Evolutionary conservation across 1,139 yeast species (phyloP), one percentile per base, ranked within the genome.

Genomic region (Pichia inconspicua): DNA sequence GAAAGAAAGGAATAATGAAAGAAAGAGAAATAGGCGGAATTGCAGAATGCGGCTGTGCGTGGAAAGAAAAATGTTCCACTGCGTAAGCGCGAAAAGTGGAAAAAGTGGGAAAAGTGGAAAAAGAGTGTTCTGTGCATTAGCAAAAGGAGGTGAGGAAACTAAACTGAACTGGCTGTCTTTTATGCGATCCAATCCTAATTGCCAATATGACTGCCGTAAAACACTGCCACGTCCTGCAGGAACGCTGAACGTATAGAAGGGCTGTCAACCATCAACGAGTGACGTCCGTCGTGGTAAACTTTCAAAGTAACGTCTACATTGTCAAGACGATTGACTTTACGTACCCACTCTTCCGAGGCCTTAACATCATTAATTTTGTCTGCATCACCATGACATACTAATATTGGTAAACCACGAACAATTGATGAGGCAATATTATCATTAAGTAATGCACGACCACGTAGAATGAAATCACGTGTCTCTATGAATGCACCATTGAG

Each of bases 381-480:
- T 38, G 60, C 68, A 17, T 67, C 65, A 22, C 86, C 85, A 56
- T 79, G 85, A 48, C 75, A 57, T 11, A 84, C 66, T 39, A 81
- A 65, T 59, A 36, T 82, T 63, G 59, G 74, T 57, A 57, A 68
- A 61, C 51, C 66, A 5, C 73, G 71, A 40, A 68, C 66, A 55
- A 75, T 76, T 49, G 71, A 67, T 25, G 68, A 53, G 32, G 72
- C 77, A 55, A 70, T 68, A 3, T 68, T 68, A 5, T 72, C 66
- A 38, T 71, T 66, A 47, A 73, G 62, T 52, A 84, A 69, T 34
- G 67, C 66, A 56, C 72, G 71, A 11, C 94, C 94, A 48, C 95
- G 72, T 25, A 62, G 65, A 43, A 87, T 62, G 73, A 87, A 82
- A 55, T 83, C 96, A 61, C 78, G 66, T 53, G 82, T 68, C 62